phyloP scores from a whole-genome alignment of 2,329 filamentous ascomycete genomes.

The Xylariaceae sp. region DNA sequence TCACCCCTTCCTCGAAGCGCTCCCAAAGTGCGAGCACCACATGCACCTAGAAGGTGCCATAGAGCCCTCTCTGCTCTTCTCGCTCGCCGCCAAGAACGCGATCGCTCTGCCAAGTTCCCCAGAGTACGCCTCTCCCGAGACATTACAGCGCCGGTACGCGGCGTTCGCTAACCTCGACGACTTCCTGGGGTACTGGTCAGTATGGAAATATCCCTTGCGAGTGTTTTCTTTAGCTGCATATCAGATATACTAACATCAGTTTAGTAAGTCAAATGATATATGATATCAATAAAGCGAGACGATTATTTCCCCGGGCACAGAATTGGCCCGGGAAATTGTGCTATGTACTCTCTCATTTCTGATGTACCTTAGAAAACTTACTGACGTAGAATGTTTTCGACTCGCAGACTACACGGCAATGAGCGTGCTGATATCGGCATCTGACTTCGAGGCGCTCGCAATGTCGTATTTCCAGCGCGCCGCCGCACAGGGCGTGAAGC shows the following conservation, averaged over 20 bases:
- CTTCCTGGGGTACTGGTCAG: constrained; percentile 74
- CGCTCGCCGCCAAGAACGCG: constrained; percentile 62
- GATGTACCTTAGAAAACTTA: no score
- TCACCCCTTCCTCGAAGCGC: constrained; percentile 57
- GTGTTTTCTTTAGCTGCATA: no score
- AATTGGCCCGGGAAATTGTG: no score
- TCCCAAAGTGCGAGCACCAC: constrained; percentile 81
- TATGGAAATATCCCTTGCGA: no score
- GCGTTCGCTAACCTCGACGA: constrained; percentile 69
- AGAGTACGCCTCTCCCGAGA: constrained; percentile 56
- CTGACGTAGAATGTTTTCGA: no score
- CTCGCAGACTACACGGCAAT: constrained; percentile 77
- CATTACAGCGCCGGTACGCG: constrained; percentile 61
- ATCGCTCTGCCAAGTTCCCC: constrained; percentile 54
- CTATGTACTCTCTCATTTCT: no score
- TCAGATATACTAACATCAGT: no score
- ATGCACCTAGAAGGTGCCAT: constrained; percentile 76
- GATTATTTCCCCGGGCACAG: no score
- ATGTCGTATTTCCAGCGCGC: constrained; percentile 68
- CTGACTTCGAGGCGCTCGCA: constrained; percentile 70
- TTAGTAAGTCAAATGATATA: no score
- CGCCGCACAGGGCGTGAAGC: constrained; percentile 60
- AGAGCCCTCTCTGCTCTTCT: constrained; percentile 65
- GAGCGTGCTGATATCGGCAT: constrained; percentile 58
- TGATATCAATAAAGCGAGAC: no score